A percentile compares a stretch with the other conserved stretches of the same genome.
Evolutionary conservation across 2,329 filamentous ascomycete genomes (phyloP).

Genomic region (Monilinia polystroma): DNA sequence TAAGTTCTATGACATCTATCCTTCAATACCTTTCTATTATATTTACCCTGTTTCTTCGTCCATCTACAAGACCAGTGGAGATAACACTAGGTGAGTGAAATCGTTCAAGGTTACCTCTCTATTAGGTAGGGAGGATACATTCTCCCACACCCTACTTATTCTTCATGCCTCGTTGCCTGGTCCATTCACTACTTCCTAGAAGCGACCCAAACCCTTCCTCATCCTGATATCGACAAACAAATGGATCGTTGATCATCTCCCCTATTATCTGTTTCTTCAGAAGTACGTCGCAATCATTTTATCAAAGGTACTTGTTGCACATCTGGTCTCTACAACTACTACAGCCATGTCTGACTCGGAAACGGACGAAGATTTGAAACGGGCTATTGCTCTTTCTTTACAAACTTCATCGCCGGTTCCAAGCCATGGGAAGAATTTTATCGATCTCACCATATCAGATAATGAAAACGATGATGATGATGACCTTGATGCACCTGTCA

Average conservation of each 20-base stretch:
- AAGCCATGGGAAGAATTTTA: constrained; percentile 25
- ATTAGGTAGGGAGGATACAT: too few relatives aligned
- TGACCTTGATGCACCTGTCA: constrained; percentile 38
- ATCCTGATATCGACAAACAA: neutral
- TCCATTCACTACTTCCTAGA: neutral
- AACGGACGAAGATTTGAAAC: constrained; percentile 54
- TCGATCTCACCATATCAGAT: constrained; percentile 41
- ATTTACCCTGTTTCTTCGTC: too few relatives aligned
- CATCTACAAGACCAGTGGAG: too few relatives aligned
- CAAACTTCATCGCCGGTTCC: constrained; percentile 16
- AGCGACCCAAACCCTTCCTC: neutral
- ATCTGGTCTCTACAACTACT: neutral
- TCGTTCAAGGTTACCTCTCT: too few relatives aligned
- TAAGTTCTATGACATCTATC: too few relatives aligned
- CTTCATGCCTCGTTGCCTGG: neutral
- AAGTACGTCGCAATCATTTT: neutral
- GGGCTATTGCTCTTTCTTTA: constrained; percentile 60
- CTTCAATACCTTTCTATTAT: too few relatives aligned
- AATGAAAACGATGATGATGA: constrained; percentile 37
- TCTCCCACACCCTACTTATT: neutral
- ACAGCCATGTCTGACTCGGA: constrained; percentile 37
- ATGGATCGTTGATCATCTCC: neutral
- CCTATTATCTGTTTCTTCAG: neutral
- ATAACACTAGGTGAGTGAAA: too few relatives aligned
- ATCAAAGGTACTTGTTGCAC: neutral